Base-by-base conservation (phyloP, 306 rosid species). In the Argentina anserina region DNA sequence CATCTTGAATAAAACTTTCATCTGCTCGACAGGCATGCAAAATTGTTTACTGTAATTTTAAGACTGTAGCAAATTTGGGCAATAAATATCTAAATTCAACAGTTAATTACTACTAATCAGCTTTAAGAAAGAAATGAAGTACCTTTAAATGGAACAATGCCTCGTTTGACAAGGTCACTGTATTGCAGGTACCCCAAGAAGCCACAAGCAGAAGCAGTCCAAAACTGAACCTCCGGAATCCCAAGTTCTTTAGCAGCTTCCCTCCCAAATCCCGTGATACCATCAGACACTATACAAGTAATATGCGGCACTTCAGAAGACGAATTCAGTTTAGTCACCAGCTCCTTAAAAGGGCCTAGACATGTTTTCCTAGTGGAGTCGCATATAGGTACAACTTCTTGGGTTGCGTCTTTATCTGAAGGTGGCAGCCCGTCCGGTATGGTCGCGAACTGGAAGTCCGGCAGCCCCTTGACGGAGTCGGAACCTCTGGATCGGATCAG, bases 181-280 rank as follows among this genome's bases (percentile, higher is more conserved):
- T 1, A 80, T 9, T 70, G 62, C 7, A 71, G 21, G 62, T 65
- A 70, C 34, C 42, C 84, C 74, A 75, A 45, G 69, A 80, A 71
- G 59, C 80, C 52, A 75, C 80, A 80, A 70, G 80, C 77, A 20
- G 80, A 80, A 29, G 84, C 77, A 26, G 84, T 70, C 84, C 84
- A 80, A 37, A 80, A 55, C 25, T 45, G 76, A 26, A 75, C 77
- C 65, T 55, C 65, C 1, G 29, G 69, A 61, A 80, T 75, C 37
- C 77, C 77, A 1, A 80, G 67, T 18, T 80, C 83, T 41, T 21
- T 25, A 0, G 43, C 77, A 36, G 37, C 83, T 37, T 65, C 7
- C 20, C 74, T 64, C 11, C 64, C 80, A 4, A 80, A 80, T 33
- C 77, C 64, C 74, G 12, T 75, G 17, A 70, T 0, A 7, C 69